Evolutionary conservation across 805 yeast species (phyloP).

Genomic region (Candida lessepsii): DNA sequence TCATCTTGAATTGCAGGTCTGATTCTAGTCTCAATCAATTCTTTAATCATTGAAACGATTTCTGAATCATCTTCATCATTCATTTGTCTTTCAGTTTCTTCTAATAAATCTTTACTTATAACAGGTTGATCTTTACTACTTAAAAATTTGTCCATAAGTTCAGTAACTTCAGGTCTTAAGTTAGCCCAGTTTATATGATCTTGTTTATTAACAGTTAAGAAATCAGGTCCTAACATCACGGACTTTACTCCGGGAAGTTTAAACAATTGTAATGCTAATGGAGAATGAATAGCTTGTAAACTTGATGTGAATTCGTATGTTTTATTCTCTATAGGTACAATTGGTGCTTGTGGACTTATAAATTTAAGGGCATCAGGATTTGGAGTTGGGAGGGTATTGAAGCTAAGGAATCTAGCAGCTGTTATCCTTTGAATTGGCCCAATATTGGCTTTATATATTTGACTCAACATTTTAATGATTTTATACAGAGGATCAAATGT

Average conservation of each 20-base stretch:
- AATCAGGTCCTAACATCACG: constrained; percentile 71
- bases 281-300: constrained; percentile 59
- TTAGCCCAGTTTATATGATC: constrained; percentile 59
- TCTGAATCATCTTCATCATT: constrained; percentile 63
- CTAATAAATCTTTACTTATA: constrained; percentile 39
- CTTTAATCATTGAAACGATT: constrained; percentile 84
- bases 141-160: constrained; percentile 53
- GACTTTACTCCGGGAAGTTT: constrained; percentile 64
- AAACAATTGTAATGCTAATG: constrained; percentile 61
- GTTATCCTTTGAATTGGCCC: constrained; percentile 1
- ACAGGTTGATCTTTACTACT: constrained; percentile 39
- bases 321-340: constrained; percentile 45
- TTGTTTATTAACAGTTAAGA: constrained; percentile 69
- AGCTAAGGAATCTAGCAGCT: constrained; percentile 21
- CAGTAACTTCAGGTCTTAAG: constrained; percentile 57
- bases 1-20: constrained; percentile 98
- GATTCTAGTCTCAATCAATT: constrained; percentile 87
- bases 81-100: constrained; percentile 41
- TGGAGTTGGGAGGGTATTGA: constrained; percentile 61
- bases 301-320: constrained; percentile 55
- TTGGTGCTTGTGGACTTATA: constrained; percentile 46
- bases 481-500: too few relatives aligned
- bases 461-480: background rate
- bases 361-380: constrained; percentile 75
- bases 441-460: background rate